These are phyloP conservation scores for Pholiota molesta DNA, from an alignment of 768 basidiomycete species.

Conservation along the genomic window DNA sequence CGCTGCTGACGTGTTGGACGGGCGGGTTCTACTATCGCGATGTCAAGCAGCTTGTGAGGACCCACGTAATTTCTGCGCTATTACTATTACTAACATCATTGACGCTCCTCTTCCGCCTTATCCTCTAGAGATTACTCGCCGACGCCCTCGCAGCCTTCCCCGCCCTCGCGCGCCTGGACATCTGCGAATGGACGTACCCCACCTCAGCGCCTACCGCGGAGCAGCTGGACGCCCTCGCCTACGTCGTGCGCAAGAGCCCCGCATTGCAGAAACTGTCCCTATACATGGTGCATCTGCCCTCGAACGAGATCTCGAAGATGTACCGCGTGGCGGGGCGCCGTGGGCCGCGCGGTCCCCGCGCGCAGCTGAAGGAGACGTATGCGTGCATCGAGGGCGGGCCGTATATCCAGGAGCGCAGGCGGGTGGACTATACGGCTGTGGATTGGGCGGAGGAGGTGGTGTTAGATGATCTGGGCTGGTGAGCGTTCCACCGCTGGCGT, in stretches of 20 bases:
- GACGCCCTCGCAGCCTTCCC: background rate
- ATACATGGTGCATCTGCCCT: slow-evolving; percentile 9
- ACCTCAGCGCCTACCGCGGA: background rate
- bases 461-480: background rate
- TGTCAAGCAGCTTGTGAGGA: slow-evolving; percentile 1
- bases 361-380: background rate
- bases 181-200: slow-evolving; percentile 12
- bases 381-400: slow-evolving; percentile 5
- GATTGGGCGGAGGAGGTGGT: background rate
- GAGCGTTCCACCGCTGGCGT: background rate
- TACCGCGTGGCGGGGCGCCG: background rate
- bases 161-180: slow-evolving; percentile 6
- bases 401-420: background rate
- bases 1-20: slow-evolving; percentile 11
- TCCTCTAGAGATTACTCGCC: background rate
- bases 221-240: background rate
- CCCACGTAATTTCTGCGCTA: background rate
- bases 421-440: background rate
- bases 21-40: slow-evolving; percentile 14
- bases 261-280: slow-evolving; percentile 8
- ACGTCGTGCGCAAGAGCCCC: background rate
- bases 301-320: slow-evolving; percentile 7
- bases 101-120: background rate
- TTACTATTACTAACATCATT: background rate
- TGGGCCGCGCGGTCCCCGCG: too few species aligned